Conservation (phyloP, 2,329 filamentous ascomycete genomes). For the Apiospora pterosperma region DNA sequence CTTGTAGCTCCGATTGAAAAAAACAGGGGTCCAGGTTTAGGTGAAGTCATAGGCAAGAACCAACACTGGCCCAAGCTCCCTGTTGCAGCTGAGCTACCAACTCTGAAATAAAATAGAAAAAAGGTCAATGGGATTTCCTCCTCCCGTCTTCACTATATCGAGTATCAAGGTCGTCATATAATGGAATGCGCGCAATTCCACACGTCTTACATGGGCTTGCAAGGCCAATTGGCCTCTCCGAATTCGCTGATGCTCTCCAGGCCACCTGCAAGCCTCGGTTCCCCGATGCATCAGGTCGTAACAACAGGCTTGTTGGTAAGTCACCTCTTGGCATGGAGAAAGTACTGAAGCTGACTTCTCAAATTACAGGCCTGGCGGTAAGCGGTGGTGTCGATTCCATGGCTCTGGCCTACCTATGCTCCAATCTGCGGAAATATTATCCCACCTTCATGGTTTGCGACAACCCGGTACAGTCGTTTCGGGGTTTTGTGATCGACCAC, state of each 20-base stretch:
- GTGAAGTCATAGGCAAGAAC: neutral
- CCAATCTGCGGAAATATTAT: slow-evolving; percentile 35
- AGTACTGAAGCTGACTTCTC: neutral
- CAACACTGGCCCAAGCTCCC: neutral
- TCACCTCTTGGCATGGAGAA: neutral
- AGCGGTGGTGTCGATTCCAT: slow-evolving; percentile 98
- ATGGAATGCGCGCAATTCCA: slow-evolving; percentile 33
- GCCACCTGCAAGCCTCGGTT: slow-evolving; percentile 49
- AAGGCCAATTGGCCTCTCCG: slow-evolving; percentile 33
- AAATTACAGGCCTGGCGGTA: slow-evolving; percentile 64
- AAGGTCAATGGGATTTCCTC: neutral
- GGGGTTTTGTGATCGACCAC: slow-evolving; percentile 56
- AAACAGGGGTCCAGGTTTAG: neutral
- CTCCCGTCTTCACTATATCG: neutral
- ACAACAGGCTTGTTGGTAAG: slow-evolving; percentile 41
- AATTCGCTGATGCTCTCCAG: slow-evolving; percentile 48
- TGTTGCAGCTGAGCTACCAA: neutral
- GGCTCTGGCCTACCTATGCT: slow-evolving; percentile 79
- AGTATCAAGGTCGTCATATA: neutral
- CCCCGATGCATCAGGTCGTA: slow-evolving; percentile 32
- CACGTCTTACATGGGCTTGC: slow-evolving; percentile 36
- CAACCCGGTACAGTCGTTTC: slow-evolving; percentile 37
- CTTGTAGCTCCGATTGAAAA: neutral
- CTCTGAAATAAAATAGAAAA: neutral
- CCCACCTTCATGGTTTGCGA: slow-evolving; percentile 39